Base-by-base conservation (phyloP, 768 basidiomycete genomes). In the Melanogaster broomeanus region DNA sequence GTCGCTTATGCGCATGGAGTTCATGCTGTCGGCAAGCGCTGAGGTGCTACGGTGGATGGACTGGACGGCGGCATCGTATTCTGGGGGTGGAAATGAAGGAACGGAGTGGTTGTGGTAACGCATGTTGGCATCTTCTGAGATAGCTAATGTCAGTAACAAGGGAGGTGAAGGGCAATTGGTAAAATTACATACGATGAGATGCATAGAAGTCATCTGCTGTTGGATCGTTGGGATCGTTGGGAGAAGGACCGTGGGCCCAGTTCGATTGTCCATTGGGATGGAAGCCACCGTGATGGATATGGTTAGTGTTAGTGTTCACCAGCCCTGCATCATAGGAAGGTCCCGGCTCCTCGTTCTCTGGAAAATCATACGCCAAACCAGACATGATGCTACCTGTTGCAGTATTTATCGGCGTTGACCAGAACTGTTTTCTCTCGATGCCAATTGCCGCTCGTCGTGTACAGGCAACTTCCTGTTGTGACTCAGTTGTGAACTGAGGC, bases 1-100 rank as follows among this genome's bases (percentile, higher is more conserved):
- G 39, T 82, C 82, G 46, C 66, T 68, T 51, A 89, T 67, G 44
- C 70, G 76, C 65, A 90, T 71, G 37, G 77, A 69, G 40, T 77
- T 75, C 66, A 89, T 82, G 38, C 74, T 65, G 58, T 80, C 77
- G 35, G 78, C 72, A 30, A 76, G 70, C 30, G 69, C 68, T 7
- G 77, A 75, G 35, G 80, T 64, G 65, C 58, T 55, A 25, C 30
- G 58, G 11, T 81, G 79, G 48, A 72, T 75, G 43, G 73, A 65
- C 6, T 69, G 72, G n/a, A 68, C 57, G 39, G 67, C 59, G 39
- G 64, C 52, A 31, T 69, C 70, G 22, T 71, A 61, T 61, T 65
- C 53, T 53, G 73, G 57, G 42, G 69, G 61, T 51, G 76, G 68
- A 25, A 80, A 62, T 25, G 76, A 72, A 33, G 79, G 77, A 11